Conservation (phyloP, 495 filamentous ascomycete species). For the Penicillium maclennaniae region DNA sequence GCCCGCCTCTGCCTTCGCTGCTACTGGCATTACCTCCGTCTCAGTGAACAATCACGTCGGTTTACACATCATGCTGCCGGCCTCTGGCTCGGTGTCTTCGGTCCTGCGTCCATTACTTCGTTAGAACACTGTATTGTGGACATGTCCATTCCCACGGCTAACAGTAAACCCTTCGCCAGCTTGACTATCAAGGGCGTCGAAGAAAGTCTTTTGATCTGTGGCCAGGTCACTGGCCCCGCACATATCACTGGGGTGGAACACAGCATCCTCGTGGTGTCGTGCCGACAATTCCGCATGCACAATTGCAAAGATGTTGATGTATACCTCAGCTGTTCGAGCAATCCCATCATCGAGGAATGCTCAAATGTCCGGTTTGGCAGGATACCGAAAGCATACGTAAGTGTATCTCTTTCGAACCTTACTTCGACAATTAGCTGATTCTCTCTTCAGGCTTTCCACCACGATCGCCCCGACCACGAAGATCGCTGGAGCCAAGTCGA, state of each 20-base stretch:
- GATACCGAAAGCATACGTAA: conserved; percentile 64
- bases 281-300: conserved; percentile 88
- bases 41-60: conserved; percentile 58
- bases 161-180: conserved; percentile 65
- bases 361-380: conserved; percentile 72
- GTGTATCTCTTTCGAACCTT: conserved; percentile 21
- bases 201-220: conserved; percentile 68
- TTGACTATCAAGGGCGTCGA: conserved; percentile 68
- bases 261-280: conserved; percentile 69
- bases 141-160: conserved; percentile 63
- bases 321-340: conserved; percentile 75
- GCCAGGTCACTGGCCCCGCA: conserved; percentile 70
- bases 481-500: conserved; percentile 88
- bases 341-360: conserved; percentile 93
- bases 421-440: background rate
- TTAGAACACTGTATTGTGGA: conserved; percentile 72
- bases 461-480: conserved; percentile 33
- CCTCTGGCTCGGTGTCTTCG: conserved; percentile 60
- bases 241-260: conserved; percentile 75
- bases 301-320: conserved; percentile 73
- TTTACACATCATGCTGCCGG: conserved; percentile 65
- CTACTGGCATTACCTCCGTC: conserved; percentile 49
- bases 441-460: conserved; percentile 30
- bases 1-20: conserved; percentile 19
- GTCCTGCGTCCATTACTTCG: conserved; percentile 69